These are phyloP conservation scores for Xylaria digitata DNA, from an alignment of 2,329 filamentous ascomycete genomes.

Conservation along the genomic window DNA sequence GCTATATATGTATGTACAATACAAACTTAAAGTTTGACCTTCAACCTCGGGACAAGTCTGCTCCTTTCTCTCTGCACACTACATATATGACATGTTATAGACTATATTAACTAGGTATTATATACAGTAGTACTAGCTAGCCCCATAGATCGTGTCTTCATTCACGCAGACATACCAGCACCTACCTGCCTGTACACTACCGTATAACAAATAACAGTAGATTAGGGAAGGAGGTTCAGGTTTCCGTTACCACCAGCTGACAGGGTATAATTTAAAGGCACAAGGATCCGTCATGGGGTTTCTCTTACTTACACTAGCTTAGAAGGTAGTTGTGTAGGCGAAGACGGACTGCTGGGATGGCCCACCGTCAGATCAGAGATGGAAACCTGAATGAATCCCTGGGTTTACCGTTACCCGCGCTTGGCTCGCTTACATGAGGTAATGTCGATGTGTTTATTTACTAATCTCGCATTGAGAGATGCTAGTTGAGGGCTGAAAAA, in stretches of 20 bases:
- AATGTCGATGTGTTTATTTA: no score
- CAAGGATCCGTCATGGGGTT: conserved; percentile 4
- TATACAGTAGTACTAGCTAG: neutral
- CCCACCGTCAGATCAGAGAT: conserved; percentile 10
- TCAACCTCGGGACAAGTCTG: no score
- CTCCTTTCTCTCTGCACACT: no score
- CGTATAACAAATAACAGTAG: neutral
- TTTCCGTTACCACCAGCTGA: neutral
- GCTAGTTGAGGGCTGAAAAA: no score
- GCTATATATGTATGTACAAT: no score
- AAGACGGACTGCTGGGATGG: neutral
- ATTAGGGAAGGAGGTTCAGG: neutral
- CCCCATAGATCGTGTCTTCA: neutral
- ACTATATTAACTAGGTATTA: no score
- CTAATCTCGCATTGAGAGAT: no score
- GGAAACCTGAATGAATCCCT: conserved; percentile 12
- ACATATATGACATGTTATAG: no score
- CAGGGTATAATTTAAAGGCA: neutral
- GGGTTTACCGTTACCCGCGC: conserved; percentile 1
- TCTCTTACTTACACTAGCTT: neutral
- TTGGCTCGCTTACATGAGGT: conserved; percentile 14
- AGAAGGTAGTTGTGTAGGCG: conserved; percentile 3
- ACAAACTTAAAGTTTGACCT: no score
- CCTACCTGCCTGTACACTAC: neutral
- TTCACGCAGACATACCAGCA: neutral